Evolutionary conservation across 1,284 basidiomycete species (phyloP), one percentile per base, ranked within the genome.

Genomic region (Moesziomyces sp.): DNA sequence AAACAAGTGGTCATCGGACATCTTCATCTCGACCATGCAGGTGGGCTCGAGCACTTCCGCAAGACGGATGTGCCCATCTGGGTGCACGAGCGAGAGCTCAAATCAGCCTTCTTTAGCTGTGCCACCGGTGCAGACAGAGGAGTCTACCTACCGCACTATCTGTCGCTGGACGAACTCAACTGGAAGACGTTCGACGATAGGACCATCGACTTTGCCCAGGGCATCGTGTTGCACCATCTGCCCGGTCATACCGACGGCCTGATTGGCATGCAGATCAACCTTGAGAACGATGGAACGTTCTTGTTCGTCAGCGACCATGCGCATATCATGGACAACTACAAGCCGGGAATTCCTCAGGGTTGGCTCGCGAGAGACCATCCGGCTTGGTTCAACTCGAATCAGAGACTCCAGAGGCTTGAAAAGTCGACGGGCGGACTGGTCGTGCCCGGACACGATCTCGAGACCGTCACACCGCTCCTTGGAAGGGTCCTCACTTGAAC

Each of bases 201-300:
- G 10, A 74, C 73, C 23, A 48, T 73, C 40, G 78, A 81, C 21
- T 74, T 81, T 42, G 71, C 71, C 23, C 79, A 72, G 35, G 80
- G 81, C n/a, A 63, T 83, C 53, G 74, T 75, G 3, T 56, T 83
- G 0, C 80, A 81, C 56, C 79, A 81, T 44, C 65, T 80, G 1
- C 81, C 81, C 13, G 81, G 81, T 14, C 81, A 83, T 52, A 80
- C 80, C 4, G 77, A 74, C 10, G 81, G 81, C 21, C 47, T 83
- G n/a, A 63, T 78, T 49, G 79, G 72, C 6, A 38, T 83, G 47
- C 80, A 81, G 64, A 33, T 82, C 47, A 79, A 82, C 52, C 35
- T 80, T 19, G 67, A 70, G 11, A 70, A 78, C 9, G 62, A 70
- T 14, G 78, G 77, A n/a, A 80, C 75, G 5, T 77, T 72, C 53